Conservation (phyloP, 176 grass and related monocot genomes). For the Guadua angustifolia region DNA sequence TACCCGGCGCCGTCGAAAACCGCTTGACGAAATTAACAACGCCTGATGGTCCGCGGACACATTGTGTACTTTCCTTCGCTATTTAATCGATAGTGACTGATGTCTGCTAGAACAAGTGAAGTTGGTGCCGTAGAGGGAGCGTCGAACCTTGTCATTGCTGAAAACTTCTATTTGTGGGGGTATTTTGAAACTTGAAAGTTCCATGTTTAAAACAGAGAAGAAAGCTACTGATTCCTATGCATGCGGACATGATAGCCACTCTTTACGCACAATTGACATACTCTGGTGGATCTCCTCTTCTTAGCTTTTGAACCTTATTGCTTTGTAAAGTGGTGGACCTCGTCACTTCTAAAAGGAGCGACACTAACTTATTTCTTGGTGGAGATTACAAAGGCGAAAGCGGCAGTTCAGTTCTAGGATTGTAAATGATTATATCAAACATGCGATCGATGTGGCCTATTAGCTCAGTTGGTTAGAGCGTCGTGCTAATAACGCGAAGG, state of each 20-base stretch:
- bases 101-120: background rate
- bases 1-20: slow-evolving; percentile 56
- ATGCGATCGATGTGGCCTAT: too few relatives aligned
- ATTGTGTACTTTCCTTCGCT: background rate
- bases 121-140: background rate
- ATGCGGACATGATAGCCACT: background rate
- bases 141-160: background rate
- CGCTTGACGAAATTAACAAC: slow-evolving; percentile 7
- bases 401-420: too few relatives aligned
- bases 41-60: background rate
- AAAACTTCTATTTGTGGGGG: background rate
- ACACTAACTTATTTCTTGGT: background rate
- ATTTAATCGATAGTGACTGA: background rate
- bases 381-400: too few relatives aligned
- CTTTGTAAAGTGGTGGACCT: background rate
- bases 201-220: background rate
- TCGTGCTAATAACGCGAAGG: slow-evolving; percentile 99
- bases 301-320: background rate
- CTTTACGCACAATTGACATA: background rate
- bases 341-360: background rate
- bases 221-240: background rate
- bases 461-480: slow-evolving; percentile 58
- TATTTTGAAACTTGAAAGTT: background rate
- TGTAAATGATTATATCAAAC: too few relatives aligned
- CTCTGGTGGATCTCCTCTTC: background rate